Base-by-base conservation (phyloP, 1,284 basidiomycete species). In the Malassezia globosa region DNA sequence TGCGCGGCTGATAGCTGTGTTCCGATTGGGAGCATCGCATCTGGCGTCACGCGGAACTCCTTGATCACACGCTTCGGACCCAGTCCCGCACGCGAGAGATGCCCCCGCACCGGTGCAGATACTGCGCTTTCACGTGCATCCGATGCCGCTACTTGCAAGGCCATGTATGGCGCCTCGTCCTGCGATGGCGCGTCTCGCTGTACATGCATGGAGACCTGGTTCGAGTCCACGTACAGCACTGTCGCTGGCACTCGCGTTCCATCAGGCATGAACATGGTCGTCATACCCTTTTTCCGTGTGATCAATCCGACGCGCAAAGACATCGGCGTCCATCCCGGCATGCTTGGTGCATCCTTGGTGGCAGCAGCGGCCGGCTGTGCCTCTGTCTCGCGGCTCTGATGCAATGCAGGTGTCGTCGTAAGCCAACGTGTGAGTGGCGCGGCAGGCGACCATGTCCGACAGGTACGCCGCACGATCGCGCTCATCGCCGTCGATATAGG, bases 201-300 rank as follows among this genome's bases (percentile, higher is more conserved):
- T 36, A 60, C 60, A 19, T 63, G 61, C 22, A 51, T 58, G 38
- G 58, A 60, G 29, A 66, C 45, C 43, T 60, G 58, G 38, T 66
- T 55, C 6, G 43, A 42, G 71, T 80, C 66, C 57, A 89, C 89
- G 77, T 96, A 88, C 25, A 99, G 79, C 29, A 99, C 82, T 0
- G 94, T 97, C 13, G 94, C 87, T 1, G 94, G 90, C 60, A 84
- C 78, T 48, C 85, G 77, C 35, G 81, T 80, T 27, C 94, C 94
- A 54, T 86, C 82, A 66, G 85, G 80, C 68, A 92, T 85, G 85
- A 88, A 97, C 66, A 95, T 77, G 11, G 81, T 80, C 5, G 87
- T 85, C 92, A 97, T 97, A 37, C 94, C 94, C 41, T 87, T 81
- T 76, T 99, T 99, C 51, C 83, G 79, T 19, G 88, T 90, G 69